Conservation (phyloP, 352 stramenopile species). For the Lagenidium sp. region DNA sequence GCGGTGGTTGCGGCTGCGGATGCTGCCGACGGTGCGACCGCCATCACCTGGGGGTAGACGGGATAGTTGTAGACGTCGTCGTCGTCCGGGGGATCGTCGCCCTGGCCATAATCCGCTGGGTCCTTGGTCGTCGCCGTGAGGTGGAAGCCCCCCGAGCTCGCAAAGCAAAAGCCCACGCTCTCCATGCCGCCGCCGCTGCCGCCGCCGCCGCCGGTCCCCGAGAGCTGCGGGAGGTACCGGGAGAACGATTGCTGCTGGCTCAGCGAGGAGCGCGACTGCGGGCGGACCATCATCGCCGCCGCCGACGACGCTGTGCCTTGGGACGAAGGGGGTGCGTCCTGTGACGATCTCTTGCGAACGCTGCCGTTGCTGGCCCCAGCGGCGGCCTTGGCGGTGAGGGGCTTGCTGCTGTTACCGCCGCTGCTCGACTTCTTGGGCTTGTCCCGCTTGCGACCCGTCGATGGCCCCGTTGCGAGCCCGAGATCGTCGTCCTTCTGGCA, state of each 20-base stretch:
- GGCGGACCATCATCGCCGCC: constrained; percentile 3
- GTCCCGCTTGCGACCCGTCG: too few relatives aligned
- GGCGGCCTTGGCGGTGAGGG: not conserved
- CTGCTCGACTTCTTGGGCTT: too few relatives aligned
- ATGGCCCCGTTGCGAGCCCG: too few relatives aligned
- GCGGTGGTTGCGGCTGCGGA: not conserved
- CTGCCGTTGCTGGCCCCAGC: not conserved
- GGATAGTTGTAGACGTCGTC: constrained; percentile 51
- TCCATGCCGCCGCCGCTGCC: too few relatives aligned
- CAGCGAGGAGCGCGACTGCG: constrained; percentile 10
- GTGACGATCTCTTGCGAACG: too few relatives aligned
- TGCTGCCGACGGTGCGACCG: too few relatives aligned
- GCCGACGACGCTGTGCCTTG: not conserved
- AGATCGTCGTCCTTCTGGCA: too few relatives aligned
- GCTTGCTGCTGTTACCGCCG: constrained; percentile 1
- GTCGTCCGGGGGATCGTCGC: constrained; percentile 13
- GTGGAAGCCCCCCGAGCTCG: constrained; percentile 8
- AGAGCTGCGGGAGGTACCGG: constrained; percentile 13
- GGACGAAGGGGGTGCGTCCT: not conserved
- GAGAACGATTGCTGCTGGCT: constrained; percentile 9
- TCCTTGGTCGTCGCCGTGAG: too few relatives aligned
- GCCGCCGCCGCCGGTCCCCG: constrained; percentile 5
- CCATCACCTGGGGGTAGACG: constrained; percentile 22
- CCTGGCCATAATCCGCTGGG: too few relatives aligned
- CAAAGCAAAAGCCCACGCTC: too few relatives aligned